Conservation (phyloP, 106 monocot species). For the Platanthera zijinensis region DNA sequence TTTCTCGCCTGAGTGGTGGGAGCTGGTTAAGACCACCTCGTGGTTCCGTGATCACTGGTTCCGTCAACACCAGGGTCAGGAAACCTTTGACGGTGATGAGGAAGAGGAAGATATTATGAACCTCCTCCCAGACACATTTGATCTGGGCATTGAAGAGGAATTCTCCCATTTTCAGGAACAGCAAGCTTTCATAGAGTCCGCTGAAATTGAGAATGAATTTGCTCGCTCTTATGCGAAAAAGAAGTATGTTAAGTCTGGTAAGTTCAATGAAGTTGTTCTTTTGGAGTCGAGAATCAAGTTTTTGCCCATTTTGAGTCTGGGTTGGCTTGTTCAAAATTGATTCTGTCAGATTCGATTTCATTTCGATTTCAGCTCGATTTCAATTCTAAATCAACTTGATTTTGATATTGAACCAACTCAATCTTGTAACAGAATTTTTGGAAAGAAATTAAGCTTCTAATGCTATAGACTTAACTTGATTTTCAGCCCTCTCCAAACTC, state of each 20-base stretch:
- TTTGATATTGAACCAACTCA: no score
- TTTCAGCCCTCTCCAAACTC: no score
- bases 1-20: conserved; percentile 91
- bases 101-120: conserved; percentile 41
- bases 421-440: no score
- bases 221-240: not conserved
- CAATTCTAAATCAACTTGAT: no score
- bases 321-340: no score
- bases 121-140: conserved; percentile 62
- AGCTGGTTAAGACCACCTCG: conserved; percentile 61
- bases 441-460: no score
- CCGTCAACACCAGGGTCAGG: conserved; percentile 65
- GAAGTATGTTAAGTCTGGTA: conserved; percentile 10
- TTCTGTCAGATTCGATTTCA: no score
- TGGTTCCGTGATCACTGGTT: conserved; percentile 96
- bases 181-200: conserved; percentile 7
- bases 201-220: conserved; percentile 6
- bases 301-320: no score
- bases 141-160: conserved; percentile 56
- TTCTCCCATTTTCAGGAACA: conserved; percentile 21
- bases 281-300: no score
- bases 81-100: conserved; percentile 37
- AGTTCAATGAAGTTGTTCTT: not conserved
- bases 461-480: no score
- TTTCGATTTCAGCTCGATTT: no score